A percentile compares a stretch with the other conserved stretches of the same genome.
Conservation (phyloP, 768 basidiomycete species). For the Pleurotus tuoliensis region DNA sequence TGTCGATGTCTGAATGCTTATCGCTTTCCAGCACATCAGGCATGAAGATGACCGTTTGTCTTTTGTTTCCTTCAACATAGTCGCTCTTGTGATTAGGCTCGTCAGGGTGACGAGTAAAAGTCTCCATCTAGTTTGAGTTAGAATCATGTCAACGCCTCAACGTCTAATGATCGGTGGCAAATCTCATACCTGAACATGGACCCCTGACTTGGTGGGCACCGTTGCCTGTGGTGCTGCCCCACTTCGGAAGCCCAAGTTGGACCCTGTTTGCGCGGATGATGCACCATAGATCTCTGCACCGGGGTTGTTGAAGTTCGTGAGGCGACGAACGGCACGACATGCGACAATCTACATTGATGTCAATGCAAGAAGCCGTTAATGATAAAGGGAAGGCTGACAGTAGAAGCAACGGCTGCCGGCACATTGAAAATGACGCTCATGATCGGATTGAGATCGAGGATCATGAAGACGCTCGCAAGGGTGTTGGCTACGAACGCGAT, state of each 20-base stretch:
- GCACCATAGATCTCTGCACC: conserved; percentile 1
- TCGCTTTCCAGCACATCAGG: conserved; percentile 2
- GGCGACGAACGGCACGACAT: conserved; percentile 37
- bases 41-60: conserved; percentile 6
- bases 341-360: conserved; percentile 15
- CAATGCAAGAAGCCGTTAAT: too few relatives aligned
- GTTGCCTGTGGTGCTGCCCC: neutral
- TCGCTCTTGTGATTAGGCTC: neutral
- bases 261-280: conserved; percentile 1
- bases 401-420: conserved; percentile 65
- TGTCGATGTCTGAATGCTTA: conserved; percentile 3
- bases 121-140: conserved; percentile 4
- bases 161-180: neutral
- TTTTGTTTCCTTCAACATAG: neutral
- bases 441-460: conserved; percentile 64
- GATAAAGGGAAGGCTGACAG: conserved; percentile 34
- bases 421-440: conserved; percentile 75
- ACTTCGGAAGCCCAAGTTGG: neutral
- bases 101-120: conserved; percentile 10
- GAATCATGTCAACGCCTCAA: conserved; percentile 3
- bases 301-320: conserved; percentile 27
- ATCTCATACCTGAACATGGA: conserved; percentile 2
- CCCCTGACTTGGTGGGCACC: conserved; percentile 4
- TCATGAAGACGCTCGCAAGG: conserved; percentile 58
- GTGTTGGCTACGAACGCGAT: conserved; percentile 55